Conservation (phyloP, 352 stramenopile species). For the Saprolegnia diclina region DNA sequence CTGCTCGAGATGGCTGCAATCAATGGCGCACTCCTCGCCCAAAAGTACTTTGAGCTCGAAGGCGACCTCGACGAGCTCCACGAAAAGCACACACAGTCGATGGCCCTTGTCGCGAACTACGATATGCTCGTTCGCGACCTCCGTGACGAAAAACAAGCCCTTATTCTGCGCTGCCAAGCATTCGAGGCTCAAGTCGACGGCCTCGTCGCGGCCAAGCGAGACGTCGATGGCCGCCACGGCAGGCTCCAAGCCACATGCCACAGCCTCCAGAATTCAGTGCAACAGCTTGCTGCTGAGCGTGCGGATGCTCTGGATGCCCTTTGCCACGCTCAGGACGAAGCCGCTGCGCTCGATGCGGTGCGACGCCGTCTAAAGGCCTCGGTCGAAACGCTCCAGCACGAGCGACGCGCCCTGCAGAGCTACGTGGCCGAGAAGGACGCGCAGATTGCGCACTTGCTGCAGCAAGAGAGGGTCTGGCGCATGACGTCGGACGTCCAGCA, state of each 20-base stretch:
- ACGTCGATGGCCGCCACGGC: not conserved
- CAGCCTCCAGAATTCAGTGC: not conserved
- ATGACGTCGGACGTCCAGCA: not conserved
- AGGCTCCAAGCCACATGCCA: conserved; percentile 1
- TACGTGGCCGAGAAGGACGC: not conserved
- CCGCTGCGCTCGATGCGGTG: not conserved
- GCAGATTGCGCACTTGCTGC: not conserved
- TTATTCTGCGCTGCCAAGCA: not conserved
- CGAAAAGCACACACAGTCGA: not conserved
- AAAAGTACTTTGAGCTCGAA: conserved; percentile 22
- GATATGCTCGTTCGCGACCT: not conserved
- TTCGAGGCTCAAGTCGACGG: not conserved
- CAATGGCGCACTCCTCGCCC: not conserved
- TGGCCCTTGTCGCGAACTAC: not conserved
- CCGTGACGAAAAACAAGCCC: not conserved
- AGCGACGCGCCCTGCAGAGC: not conserved
- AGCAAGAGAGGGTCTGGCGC: not conserved
- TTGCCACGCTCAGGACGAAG: not conserved
- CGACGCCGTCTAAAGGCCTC: not conserved
- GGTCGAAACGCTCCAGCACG: not conserved
- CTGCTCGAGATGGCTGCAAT: not conserved
- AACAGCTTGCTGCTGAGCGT: not conserved
- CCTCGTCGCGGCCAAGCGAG: not conserved
- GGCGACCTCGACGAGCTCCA: not conserved
- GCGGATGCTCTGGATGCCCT: not conserved